Base-by-base conservation (phyloP, 352 stramenopile species). In the Ophiocytium majus region DNA sequence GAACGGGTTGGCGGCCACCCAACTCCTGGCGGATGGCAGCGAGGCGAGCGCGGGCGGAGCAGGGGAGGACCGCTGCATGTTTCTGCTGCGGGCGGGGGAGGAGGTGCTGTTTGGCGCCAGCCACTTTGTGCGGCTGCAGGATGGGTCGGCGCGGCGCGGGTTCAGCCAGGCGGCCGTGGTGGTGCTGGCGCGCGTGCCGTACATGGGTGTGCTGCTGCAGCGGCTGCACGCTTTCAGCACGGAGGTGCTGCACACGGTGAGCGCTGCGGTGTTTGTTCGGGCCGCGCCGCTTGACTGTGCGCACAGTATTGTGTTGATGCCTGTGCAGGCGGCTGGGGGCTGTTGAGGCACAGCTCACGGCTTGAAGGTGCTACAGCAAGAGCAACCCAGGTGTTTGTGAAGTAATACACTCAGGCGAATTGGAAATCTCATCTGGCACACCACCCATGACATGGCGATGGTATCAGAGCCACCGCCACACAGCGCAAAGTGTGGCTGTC, bases 101-200 rank as follows among this genome's bases (percentile, higher is more conserved):
- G 84, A 88, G 35, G 84, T 74, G 49, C 57, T 85, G 49, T 88
- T 88, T 64, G 84, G 84, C 28, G 84, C 84, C 79, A 85, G 79
- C 64, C 84, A 88, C 71, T 88, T 88, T 50, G 31, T 88, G 9
- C 57, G 84, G 23, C 75, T 88, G 17, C 57, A 88, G 81, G 84
- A 85, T 19, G 36, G 10, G 31, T 19, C 23, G 19, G n/a, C 84
- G 32, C 5, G n/a, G 9, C 35, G 83, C 0, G 83, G 83, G 35
- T 86, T 82, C 64, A 86, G 75, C 32, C 83, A 86, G 66, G 83
- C 75, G 0, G 83, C 83, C 0, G 83, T 80, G 37, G 83, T 86
- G 35, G 79, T 80, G 37, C 28, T 86, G 79, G 76, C 83, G 1
- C 76, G 83, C 17, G 75, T 86, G 10, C 83, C 83, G 28, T 86